Evolutionary conservation across 139 green algal genomes (phyloP).

Genomic region (Tetradesmus lagerheimii): DNA sequence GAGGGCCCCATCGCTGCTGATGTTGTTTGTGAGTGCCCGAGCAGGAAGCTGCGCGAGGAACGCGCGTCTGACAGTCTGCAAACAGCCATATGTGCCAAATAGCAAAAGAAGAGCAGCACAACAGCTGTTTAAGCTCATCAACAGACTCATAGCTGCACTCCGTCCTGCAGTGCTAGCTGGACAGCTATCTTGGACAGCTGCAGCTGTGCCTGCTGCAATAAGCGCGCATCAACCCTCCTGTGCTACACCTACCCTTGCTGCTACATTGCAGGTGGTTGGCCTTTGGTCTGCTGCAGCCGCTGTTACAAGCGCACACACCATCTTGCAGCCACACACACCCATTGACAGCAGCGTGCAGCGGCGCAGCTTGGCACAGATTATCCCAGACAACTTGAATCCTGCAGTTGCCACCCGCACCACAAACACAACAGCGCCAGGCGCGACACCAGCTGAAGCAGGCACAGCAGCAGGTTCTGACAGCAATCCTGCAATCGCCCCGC

Average conservation of each 20-base stretch:
- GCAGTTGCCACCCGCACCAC: background rate
- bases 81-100: no score
- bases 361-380: background rate
- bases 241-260: background rate
- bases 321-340: background rate
- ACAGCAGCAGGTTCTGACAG: background rate
- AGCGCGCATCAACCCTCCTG: background rate
- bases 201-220: background rate
- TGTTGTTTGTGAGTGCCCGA: background rate
- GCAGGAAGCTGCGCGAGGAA: no score
- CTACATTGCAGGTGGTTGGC: background rate
- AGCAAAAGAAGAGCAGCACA: background rate
- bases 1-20: background rate
- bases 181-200: background rate
- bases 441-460: background rate
- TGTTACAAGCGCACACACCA: background rate
- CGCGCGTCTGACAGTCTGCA: no score
- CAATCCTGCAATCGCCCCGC: background rate
- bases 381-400: background rate
- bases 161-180: no score
- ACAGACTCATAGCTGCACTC: no score
- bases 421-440: background rate
- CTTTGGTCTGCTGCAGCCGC: background rate
- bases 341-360: background rate
- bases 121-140: no score